A percentile compares a stretch with the other conserved stretches of the same genome.
These are phyloP conservation scores for Plasmodium fragile DNA, from an alignment of 169 alveolate genomes.

Conservation along the genomic window DNA sequence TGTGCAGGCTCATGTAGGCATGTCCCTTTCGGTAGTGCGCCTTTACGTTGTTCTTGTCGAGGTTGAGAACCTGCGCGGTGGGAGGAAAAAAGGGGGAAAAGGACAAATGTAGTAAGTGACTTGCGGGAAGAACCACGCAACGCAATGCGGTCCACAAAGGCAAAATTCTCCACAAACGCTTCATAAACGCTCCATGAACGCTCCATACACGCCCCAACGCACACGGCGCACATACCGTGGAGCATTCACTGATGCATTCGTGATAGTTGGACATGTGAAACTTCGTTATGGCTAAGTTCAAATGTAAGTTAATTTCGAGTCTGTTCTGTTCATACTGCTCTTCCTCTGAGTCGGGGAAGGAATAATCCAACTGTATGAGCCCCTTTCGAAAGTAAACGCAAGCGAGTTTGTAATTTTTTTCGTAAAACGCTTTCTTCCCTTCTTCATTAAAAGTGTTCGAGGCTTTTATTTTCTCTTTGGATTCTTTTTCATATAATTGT, in stretches of 20 bases:
- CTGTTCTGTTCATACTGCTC: constrained; percentile 38
- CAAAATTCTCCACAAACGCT: neutral
- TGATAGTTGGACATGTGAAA: constrained; percentile 61
- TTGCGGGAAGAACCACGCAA: neutral
- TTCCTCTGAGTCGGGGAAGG: constrained; percentile 46
- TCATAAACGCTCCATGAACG: neutral
- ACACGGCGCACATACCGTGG: constrained; percentile 21
- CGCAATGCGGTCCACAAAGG: neutral
- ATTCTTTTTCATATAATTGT: constrained; percentile 66
- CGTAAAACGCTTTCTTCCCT: constrained; percentile 68
- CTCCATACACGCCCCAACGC: neutral
- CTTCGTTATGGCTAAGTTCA: constrained; percentile 65
- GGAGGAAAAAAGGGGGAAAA: neutral
- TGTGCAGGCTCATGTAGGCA: constrained; percentile 71
- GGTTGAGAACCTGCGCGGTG: constrained; percentile 23
- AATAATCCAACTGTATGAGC: constrained; percentile 70
- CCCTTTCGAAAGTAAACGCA: constrained; percentile 74
- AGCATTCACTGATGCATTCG: constrained; percentile 68
- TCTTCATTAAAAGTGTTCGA: constrained; percentile 64
- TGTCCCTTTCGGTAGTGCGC: constrained; percentile 72
- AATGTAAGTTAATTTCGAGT: constrained; percentile 57
- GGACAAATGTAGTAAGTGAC: neutral
- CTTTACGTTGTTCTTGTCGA: constrained; percentile 54
- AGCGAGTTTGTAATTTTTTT: constrained; percentile 74
- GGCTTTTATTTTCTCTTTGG: constrained; percentile 67